Conservation (phyloP, 2,329 filamentous ascomycete species). For the Fulvia fulva region DNA sequence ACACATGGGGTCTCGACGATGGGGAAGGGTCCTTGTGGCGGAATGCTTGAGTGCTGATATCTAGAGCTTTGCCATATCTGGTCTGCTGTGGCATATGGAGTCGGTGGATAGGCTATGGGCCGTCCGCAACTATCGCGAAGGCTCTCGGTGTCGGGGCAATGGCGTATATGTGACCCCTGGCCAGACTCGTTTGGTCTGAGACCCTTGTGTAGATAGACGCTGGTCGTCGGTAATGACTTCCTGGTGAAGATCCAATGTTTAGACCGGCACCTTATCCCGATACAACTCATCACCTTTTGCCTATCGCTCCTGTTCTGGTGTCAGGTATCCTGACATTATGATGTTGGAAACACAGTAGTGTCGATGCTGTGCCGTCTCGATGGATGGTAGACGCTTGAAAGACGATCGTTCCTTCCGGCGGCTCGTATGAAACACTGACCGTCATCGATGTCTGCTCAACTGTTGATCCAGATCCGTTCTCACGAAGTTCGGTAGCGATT, state of each 20-base stretch:
- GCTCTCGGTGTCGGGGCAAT: too few relatives aligned
- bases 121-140: background rate
- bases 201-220: background rate
- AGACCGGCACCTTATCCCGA: too few relatives aligned
- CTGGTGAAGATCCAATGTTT: too few relatives aligned
- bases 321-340: too few relatives aligned
- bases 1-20: background rate
- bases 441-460: background rate
- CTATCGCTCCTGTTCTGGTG: too few relatives aligned
- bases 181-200: background rate
- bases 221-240: background rate
- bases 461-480: background rate
- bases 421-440: background rate
- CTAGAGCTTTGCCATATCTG: background rate
- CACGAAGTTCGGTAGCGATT: background rate
- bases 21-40: background rate
- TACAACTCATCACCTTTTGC: too few relatives aligned
- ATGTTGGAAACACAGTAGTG: too few relatives aligned
- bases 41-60: background rate
- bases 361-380: background rate
- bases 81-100: background rate
- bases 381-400: too few relatives aligned
- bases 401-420: background rate
- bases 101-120: background rate
- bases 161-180: background rate